Evolutionary conservation across 352 stramenopile genomes (phyloP).

Genomic region (Pilasporangium apinafurcum): DNA sequence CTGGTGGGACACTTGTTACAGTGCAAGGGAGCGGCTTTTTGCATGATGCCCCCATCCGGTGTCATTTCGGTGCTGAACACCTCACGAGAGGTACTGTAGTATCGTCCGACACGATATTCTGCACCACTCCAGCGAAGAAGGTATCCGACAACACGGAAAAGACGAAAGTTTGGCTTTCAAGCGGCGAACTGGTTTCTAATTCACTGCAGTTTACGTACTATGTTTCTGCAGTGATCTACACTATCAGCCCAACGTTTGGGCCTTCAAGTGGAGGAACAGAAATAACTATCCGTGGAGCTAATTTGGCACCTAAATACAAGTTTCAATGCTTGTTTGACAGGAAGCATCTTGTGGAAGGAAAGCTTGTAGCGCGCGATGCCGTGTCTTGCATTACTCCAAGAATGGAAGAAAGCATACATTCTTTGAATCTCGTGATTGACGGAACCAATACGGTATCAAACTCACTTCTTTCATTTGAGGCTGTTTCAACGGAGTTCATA

Average conservation of each 20-base stretch:
- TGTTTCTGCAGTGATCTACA: constrained; percentile 7
- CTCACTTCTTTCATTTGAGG: constrained; percentile 22
- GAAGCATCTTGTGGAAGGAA: constrained; percentile 1
- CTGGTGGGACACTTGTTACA: constrained; percentile 20
- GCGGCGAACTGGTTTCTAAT: constrained; percentile 14
- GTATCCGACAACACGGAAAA: not conserved
- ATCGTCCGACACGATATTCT: constrained; percentile 15
- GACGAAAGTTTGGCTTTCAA: constrained; percentile 28
- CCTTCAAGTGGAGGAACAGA: constrained; percentile 19
- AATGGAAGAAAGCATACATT: constrained; percentile 18
- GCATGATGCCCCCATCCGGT: constrained; percentile 7
- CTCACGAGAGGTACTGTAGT: constrained; percentile 9
- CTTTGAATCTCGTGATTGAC: constrained; percentile 21
- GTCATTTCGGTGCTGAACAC: constrained; percentile 20
- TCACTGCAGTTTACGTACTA: constrained; percentile 15
- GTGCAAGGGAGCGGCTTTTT: constrained; percentile 24
- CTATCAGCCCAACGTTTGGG: constrained; percentile 17
- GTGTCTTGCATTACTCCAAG: constrained; percentile 19
- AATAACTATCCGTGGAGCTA: constrained; percentile 12
- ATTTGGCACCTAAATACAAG: constrained; percentile 10
- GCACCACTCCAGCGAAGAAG: constrained; percentile 11
- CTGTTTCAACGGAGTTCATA: constrained; percentile 24
- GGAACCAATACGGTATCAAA: constrained; percentile 9
- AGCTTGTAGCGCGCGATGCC: not conserved
- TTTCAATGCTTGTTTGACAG: constrained; percentile 29